phyloP scores from a whole-genome alignment of 192 early-diverging fungal genomes.

The Coemansia umbellata region DNA sequence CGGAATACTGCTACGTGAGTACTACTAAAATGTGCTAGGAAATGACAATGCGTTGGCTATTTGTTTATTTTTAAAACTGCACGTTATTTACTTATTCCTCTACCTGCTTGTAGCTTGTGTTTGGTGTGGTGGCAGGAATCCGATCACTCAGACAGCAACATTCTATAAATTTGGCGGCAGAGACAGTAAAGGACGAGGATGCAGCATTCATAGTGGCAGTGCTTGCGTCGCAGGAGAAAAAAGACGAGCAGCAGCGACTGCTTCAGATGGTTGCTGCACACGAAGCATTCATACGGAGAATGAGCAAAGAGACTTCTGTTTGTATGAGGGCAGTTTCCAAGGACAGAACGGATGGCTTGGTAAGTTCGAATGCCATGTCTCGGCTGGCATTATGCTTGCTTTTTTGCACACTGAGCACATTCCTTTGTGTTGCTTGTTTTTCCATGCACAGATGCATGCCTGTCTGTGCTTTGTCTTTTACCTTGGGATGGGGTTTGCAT shows the following conservation, averaged over 20 bases:
- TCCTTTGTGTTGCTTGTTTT: too few relatives aligned
- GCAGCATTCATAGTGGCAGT: slow-evolving; percentile 13
- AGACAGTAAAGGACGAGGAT: background rate
- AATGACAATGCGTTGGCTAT: background rate
- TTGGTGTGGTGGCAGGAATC: slow-evolving; percentile 35
- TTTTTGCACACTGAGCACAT: too few relatives aligned
- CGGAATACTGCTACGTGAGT: too few relatives aligned
- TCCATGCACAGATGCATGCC: background rate
- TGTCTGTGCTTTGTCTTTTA: background rate
- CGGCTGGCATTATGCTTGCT: background rate
- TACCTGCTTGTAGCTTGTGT: slow-evolving; percentile 30
- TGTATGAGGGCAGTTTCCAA: slow-evolving; percentile 14
- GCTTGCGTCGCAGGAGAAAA: slow-evolving; percentile 1
- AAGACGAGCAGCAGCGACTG: background rate
- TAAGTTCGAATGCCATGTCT: slow-evolving; percentile 7
- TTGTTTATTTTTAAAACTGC: too few relatives aligned
- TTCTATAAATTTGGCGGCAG: slow-evolving; percentile 1
- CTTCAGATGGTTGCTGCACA: slow-evolving; percentile 12
- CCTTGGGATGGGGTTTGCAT: background rate
- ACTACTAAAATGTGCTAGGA: background rate
- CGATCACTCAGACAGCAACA: slow-evolving; percentile 43
- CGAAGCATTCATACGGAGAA: slow-evolving; percentile 12
- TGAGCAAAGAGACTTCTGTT: slow-evolving; percentile 33
- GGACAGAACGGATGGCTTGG: slow-evolving; percentile 2
- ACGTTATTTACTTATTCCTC: too few relatives aligned